Percentiles rank a stretch among this genome's conserved stretches.
Conservation (phyloP, 1,284 basidiomycete genomes). For the Tilletia walkeri region DNA sequence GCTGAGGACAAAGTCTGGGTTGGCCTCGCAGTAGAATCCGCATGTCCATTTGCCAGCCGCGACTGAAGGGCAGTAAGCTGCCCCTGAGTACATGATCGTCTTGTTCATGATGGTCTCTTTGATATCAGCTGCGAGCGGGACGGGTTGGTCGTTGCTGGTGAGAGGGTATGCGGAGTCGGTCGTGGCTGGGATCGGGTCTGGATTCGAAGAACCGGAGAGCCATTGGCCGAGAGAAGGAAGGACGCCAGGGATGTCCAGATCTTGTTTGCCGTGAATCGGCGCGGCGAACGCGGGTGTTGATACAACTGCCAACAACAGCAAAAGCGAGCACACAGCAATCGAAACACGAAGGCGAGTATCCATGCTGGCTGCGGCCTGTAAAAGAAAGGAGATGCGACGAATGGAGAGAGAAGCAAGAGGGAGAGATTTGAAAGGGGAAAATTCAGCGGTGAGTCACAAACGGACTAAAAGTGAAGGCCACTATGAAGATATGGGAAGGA, state of each 20-base stretch:
- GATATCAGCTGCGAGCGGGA: not conserved
- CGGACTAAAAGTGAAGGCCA: too few species aligned
- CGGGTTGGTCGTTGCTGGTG: not conserved
- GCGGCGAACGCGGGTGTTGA: too few species aligned
- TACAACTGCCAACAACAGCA: too few species aligned
- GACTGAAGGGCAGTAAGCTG: slow-evolving; percentile 10
- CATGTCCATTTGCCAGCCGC: not conserved
- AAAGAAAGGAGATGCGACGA: too few species aligned
- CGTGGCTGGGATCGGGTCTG: not conserved
- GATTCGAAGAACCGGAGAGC: not conserved
- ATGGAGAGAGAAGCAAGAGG: too few species aligned
- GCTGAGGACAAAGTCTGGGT: not conserved
- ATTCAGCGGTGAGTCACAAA: too few species aligned
- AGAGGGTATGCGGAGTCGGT: not conserved
- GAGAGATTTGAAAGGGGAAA: too few species aligned
- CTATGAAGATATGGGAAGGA: too few species aligned
- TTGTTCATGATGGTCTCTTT: not conserved
- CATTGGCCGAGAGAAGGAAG: not conserved
- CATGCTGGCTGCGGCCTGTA: too few species aligned
- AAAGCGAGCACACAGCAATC: too few species aligned
- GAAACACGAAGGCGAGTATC: too few species aligned
- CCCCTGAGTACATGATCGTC: not conserved
- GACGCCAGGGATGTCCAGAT: not conserved
- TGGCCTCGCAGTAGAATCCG: slow-evolving; percentile 1
- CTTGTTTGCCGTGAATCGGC: too few species aligned